Conservation (phyloP, 2,329 filamentous ascomycete genomes). For the Calonectria crousiana region DNA sequence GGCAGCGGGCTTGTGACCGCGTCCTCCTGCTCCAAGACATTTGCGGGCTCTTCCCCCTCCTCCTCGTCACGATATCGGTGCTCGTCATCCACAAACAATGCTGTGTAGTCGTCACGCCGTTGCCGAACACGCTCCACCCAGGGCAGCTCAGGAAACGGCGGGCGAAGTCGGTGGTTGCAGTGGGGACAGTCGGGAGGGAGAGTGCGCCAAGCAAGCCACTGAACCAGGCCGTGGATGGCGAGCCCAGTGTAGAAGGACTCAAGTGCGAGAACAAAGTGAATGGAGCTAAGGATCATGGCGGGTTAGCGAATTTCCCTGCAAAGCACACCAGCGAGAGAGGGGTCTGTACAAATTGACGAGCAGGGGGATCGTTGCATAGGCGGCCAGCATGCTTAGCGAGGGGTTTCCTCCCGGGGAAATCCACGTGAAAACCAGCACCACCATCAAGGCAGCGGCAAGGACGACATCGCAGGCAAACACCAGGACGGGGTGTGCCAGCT, state of each 20-base stretch:
- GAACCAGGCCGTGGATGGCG: slow-evolving; percentile 53
- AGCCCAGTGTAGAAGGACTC: slow-evolving; percentile 55
- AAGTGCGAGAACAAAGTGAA: slow-evolving; percentile 53
- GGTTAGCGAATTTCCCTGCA: slow-evolving; percentile 12
- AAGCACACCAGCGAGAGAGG: not conserved
- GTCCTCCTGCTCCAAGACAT: slow-evolving; percentile 16
- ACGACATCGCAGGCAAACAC: slow-evolving; percentile 53
- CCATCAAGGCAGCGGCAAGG: slow-evolving; percentile 52
- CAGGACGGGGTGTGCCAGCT: slow-evolving; percentile 46
- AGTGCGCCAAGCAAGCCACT: slow-evolving; percentile 54
- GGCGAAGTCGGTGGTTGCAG: slow-evolving; percentile 54
- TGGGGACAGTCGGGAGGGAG: slow-evolving; percentile 56
- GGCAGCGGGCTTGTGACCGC: slow-evolving; percentile 27
- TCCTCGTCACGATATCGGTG: slow-evolving; percentile 44
- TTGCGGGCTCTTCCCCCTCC: slow-evolving; percentile 27
- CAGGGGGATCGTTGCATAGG: slow-evolving; percentile 57
- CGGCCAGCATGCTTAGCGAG: slow-evolving; percentile 54
- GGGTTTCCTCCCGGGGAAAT: slow-evolving; percentile 43
- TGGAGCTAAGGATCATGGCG: slow-evolving; percentile 43
- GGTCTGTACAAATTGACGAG: slow-evolving; percentile 54
- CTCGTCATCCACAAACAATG: slow-evolving; percentile 41
- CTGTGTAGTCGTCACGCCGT: slow-evolving; percentile 31
- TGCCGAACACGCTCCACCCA: slow-evolving; percentile 45
- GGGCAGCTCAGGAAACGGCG: slow-evolving; percentile 52
- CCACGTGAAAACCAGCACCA: slow-evolving; percentile 57